A percentile compares a stretch with the other conserved stretches of the same genome.
Conservation (phyloP, 805 yeast species). For the Suhomyces pyralidae region DNA sequence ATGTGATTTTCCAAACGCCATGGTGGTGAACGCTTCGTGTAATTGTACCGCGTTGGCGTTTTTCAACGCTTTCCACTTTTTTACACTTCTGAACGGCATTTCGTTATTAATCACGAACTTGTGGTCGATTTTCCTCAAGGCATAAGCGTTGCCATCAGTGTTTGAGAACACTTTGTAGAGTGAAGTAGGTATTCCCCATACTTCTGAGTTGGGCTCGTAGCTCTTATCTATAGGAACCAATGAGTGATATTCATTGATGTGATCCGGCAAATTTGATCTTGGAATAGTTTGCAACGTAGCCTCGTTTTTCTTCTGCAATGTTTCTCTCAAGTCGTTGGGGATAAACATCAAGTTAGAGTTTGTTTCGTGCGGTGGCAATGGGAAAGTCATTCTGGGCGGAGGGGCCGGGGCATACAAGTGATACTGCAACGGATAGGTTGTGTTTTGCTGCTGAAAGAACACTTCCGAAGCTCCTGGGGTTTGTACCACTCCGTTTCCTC, state of each 20-base stretch:
- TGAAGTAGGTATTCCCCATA: conserved; percentile 56
- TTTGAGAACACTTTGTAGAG: conserved; percentile 80
- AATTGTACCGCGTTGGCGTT: conserved; percentile 57
- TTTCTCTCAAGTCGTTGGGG: conserved; percentile 67
- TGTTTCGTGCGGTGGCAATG: conserved; percentile 68
- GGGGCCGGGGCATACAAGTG: conserved; percentile 90
- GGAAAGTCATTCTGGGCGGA: conserved; percentile 63
- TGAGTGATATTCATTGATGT: conserved; percentile 68
- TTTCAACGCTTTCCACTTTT: conserved; percentile 61
- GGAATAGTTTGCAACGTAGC: conserved; percentile 71
- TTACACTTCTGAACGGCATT: conserved; percentile 55
- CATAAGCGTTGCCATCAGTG: conserved; percentile 72
- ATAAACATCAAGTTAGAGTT: conserved; percentile 68
- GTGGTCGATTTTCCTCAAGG: conserved; percentile 69
- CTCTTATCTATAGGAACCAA: conserved; percentile 72
- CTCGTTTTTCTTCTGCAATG: conserved; percentile 69
- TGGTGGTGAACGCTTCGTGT: conserved; percentile 80
- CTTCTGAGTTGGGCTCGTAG: conserved; percentile 28
- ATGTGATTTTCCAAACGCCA: conserved; percentile 69
- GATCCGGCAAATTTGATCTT: conserved; percentile 50
- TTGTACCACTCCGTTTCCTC: conserved; percentile 6
- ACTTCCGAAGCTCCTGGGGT: conserved; percentile 19
- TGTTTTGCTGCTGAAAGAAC: conserved; percentile 16
- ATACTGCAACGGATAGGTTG: conserved; percentile 60
- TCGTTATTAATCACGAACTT: conserved; percentile 42